These are phyloP conservation scores for Pseudocercospora cruenta DNA, from an alignment of 2,329 filamentous ascomycete genomes.

Conservation along the genomic window DNA sequence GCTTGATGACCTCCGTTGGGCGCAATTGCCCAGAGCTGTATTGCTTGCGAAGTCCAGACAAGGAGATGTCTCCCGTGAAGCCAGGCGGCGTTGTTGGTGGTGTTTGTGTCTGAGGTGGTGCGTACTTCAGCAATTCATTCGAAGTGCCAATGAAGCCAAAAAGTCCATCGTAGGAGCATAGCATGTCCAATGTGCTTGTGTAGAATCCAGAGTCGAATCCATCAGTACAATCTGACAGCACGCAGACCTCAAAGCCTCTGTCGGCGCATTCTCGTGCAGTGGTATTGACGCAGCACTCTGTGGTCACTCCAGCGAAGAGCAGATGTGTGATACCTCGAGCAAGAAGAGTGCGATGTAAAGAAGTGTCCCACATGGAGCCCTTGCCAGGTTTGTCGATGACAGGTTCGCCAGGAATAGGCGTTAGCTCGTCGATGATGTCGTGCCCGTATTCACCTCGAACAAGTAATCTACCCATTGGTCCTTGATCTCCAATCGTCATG, in stretches of 20 bases:
- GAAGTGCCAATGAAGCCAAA: slow-evolving; percentile 54
- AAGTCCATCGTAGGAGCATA: slow-evolving; percentile 56
- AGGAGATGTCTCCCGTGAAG: slow-evolving; percentile 49
- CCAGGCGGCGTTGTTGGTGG: slow-evolving; percentile 44
- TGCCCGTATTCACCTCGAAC: slow-evolving; percentile 60
- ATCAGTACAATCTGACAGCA: slow-evolving; percentile 53
- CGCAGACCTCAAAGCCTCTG: slow-evolving; percentile 64
- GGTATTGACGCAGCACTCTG: slow-evolving; percentile 62
- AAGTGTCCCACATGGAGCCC: slow-evolving; percentile 62
- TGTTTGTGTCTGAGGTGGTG: slow-evolving; percentile 38
- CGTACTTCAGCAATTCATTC: slow-evolving; percentile 45
- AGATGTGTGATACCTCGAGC: slow-evolving; percentile 62
- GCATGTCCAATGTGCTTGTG: slow-evolving; percentile 53
- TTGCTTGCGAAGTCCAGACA: slow-evolving; percentile 47
- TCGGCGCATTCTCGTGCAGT: slow-evolving; percentile 62
- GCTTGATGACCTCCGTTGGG: slow-evolving; percentile 47
- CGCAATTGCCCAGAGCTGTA: slow-evolving; percentile 52
- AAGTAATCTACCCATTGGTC: slow-evolving; percentile 57
- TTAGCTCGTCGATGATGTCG: slow-evolving; percentile 59
- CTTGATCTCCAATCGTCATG: slow-evolving; percentile 57
- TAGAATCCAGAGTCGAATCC: slow-evolving; percentile 55
- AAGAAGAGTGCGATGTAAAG: slow-evolving; percentile 57
- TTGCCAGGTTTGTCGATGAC: slow-evolving; percentile 64
- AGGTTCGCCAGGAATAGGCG: slow-evolving; percentile 55
- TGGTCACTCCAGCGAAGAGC: slow-evolving; percentile 61